Evolutionary conservation across 805 yeast species (phyloP).

Genomic region (Wickerhamiella azymoides): DNA sequence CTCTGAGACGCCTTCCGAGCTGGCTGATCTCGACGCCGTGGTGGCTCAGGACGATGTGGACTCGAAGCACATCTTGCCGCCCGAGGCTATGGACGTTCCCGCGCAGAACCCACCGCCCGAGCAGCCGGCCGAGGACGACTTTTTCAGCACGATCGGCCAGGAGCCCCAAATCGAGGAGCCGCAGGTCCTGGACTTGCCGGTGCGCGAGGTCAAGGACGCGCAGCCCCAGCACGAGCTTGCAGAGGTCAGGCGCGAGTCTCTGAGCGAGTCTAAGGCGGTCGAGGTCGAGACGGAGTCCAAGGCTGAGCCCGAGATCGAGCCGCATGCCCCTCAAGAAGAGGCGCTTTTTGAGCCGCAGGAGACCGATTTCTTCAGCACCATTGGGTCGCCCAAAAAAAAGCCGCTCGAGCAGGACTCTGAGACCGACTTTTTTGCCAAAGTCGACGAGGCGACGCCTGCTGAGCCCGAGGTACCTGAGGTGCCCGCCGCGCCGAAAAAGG

Average conservation of each 20-base stretch:
- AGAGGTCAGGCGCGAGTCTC: too few species aligned
- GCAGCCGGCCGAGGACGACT: conserved; percentile 3
- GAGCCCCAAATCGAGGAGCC: neutral
- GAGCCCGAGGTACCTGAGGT: neutral
- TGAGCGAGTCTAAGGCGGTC: too few species aligned
- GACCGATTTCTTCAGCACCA: conserved; percentile 4
- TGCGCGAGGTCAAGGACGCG: conserved; percentile 1
- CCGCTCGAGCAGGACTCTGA: neutral
- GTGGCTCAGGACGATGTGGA: neutral
- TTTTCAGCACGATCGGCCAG: conserved; percentile 6
- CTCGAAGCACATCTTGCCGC: neutral
- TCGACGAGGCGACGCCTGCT: neutral
- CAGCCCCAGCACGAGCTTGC: neutral
- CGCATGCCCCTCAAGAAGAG: neutral
- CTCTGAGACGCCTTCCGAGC: neutral
- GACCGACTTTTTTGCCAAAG: conserved; percentile 1
- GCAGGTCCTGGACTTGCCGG: conserved; percentile 4
- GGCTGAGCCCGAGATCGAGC: neutral
- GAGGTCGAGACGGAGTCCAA: neutral
- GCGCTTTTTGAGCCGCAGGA: neutral
- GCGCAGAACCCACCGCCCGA: neutral
- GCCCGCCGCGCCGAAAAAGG: neutral
- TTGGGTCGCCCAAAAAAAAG: neutral
- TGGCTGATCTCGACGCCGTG: neutral
- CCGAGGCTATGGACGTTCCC: neutral